phyloP scores from a whole-genome alignment of 1,284 basidiomycete species.

The Apiotrichum mycotoxinovorans region DNA sequence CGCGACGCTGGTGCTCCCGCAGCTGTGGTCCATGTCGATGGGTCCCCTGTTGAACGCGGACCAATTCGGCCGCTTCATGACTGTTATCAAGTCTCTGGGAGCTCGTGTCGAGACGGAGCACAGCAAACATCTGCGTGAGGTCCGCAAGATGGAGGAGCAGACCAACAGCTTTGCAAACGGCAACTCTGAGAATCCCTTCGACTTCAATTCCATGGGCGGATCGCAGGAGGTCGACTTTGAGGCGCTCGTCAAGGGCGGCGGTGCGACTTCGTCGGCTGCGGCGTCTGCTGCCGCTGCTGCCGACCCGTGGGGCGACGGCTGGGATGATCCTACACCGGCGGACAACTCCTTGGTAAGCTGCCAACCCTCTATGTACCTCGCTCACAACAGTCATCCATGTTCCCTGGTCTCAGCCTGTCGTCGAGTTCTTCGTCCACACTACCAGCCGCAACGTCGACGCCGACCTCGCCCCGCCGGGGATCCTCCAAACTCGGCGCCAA shows the following conservation, averaged over 20 bases:
- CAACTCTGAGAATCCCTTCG: slow-evolving; percentile 22
- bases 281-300: slow-evolving; percentile 9
- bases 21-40: slow-evolving; percentile 94
- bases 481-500: slow-evolving; percentile 1
- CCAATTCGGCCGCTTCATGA: slow-evolving; percentile 90
- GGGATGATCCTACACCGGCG: slow-evolving; percentile 29
- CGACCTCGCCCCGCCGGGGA: background rate
- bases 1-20: slow-evolving; percentile 86
- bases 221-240: slow-evolving; percentile 49
- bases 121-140: slow-evolving; percentile 47
- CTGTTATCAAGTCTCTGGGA: slow-evolving; percentile 49
- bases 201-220: slow-evolving; percentile 21
- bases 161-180: slow-evolving; percentile 28
- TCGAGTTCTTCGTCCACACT: background rate
- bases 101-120: slow-evolving; percentile 49
- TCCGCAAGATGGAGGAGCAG: slow-evolving; percentile 46
- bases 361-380: accelerated
- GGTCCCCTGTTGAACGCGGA: slow-evolving; percentile 83
- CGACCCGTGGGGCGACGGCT: slow-evolving; percentile 46
- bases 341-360: slow-evolving; percentile 27
- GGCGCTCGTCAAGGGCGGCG: slow-evolving; percentile 42
- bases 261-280: background rate
- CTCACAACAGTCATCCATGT: slow-evolving; percentile 12
- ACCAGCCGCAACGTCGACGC: background rate
- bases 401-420: slow-evolving; percentile 10